These are phyloP conservation scores for Spencermartinsiella ligniputridi DNA, from an alignment of 1,139 yeast genomes.

Conservation along the genomic window DNA sequence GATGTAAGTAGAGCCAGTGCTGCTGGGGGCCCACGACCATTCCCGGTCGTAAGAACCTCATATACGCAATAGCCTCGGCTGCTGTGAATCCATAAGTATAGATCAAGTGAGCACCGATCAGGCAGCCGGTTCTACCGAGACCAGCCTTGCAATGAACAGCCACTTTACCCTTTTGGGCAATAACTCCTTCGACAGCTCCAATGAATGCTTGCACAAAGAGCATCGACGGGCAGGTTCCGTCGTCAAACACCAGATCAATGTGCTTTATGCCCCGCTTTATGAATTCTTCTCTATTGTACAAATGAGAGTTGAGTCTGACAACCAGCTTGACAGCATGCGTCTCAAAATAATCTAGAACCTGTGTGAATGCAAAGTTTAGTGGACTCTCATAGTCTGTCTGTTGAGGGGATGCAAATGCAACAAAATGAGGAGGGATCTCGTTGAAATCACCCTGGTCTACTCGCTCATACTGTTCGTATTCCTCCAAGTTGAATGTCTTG, in stretches of 20 bases:
- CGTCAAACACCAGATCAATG: constrained; percentile 93
- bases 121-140: constrained; percentile 93
- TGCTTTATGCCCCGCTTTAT: constrained; percentile 81
- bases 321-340: constrained; percentile 77
- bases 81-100: constrained; percentile 97
- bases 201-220: constrained; percentile 87
- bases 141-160: constrained; percentile 99
- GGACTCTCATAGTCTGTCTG: constrained; percentile 46
- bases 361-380: constrained; percentile 46
- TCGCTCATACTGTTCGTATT: constrained; percentile 85
- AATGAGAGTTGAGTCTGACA: constrained; percentile 84
- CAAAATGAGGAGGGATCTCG: constrained; percentile 84
- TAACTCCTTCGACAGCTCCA: constrained; percentile 91
- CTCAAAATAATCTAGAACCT: constrained; percentile 72
- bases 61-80: constrained; percentile 90
- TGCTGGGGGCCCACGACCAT: constrained; percentile 99
- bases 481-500: constrained; percentile 85
- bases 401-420: constrained; percentile 97
- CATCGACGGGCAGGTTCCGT: constrained; percentile 96
- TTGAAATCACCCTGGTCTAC: constrained; percentile 98
- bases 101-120: constrained; percentile 93
- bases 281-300: constrained; percentile 81
- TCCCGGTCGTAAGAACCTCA: constrained; percentile 96
- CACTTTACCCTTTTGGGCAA: constrained; percentile 78
- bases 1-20: constrained; percentile 96